These are phyloP conservation scores for Acanthamoeba rhysodes DNA, from an alignment of 208 protist species.

Conservation along the genomic window DNA sequence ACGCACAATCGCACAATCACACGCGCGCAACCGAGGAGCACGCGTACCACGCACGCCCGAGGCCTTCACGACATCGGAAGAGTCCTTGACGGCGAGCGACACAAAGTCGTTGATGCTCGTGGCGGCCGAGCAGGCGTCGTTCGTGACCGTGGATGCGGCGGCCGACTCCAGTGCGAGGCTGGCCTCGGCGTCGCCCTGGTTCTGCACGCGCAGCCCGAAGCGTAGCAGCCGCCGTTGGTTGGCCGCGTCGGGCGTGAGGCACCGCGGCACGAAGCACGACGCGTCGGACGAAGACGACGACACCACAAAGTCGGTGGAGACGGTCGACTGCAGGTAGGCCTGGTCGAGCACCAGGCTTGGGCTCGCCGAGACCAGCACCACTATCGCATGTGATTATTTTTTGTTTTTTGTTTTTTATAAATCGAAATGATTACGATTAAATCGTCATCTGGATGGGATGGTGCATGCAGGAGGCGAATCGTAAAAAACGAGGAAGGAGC, in stretches of 20 bases:
- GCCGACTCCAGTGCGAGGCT: neutral
- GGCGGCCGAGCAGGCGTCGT: neutral
- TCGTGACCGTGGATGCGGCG: neutral
- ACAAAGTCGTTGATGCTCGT: neutral
- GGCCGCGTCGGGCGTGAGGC: neutral
- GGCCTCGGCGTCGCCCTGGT: neutral
- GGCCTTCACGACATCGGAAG: neutral
- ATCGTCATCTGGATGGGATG: neutral
- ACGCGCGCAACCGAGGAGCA: neutral
- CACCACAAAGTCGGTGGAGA: conserved; percentile 8
- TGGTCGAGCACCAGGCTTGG: neutral
- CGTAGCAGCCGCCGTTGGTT: conserved; percentile 11
- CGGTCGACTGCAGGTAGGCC: conserved; percentile 21
- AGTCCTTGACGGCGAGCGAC: neutral
- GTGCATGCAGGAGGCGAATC: too few relatives aligned
- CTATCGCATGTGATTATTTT: neutral
- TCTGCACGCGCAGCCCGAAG: conserved; percentile 61
- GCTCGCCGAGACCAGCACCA: neutral
- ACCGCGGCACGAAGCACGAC: conserved; percentile 32
- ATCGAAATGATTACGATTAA: neutral
- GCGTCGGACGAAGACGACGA: neutral
- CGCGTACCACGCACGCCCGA: neutral
- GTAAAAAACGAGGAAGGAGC: too few relatives aligned
- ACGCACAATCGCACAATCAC: too few relatives aligned
- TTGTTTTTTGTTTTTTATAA: neutral